Evolutionary conservation across 768 basidiomycete genomes (phyloP), one percentile per base, ranked within the genome.

Genomic region (Phaffia australis): DNA sequence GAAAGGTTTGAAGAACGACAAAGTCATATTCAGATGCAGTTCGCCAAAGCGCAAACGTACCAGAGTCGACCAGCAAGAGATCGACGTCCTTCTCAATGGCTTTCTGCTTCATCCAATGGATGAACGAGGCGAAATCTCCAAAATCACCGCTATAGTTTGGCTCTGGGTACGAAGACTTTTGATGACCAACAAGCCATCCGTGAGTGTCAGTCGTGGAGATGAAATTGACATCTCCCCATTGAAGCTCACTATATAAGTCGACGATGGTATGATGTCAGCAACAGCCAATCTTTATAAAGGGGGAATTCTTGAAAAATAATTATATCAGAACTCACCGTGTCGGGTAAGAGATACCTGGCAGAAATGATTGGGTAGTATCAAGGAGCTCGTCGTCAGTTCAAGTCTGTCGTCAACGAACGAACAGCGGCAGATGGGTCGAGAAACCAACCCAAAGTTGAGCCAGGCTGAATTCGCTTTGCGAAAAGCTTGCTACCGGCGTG

Each of bases 141-240:
- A 85, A 80, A 72, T 85, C 83, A 18, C 83, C 84, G 66, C 81
- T 81, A 75, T 87, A 88, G 73, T 86, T 85, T 0, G 87, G 87
- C 71, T 90, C 88, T 0, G 87, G 87, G 72, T 81, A 83, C 3
- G 80, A 81, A 2, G 77, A 21, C 72, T 89, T 86, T 71, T 88
- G 87, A 77, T 94, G 90, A 1, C 90, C 90, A 48, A 90, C 80
- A 3, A 93, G 78, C 86, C 86, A 86, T 30, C 86, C 78, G 56
- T 72, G 71, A 1, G 68, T 83, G 77, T 92, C 89, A 0, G 91
- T 92, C 2, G 89, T 92, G 71, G 86, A 84, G 56, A 92, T 81
- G 71, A 92, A 82, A 73, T 93, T 93, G 73, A 93, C 80, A 72
- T 92, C 88, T n/a, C 86, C 84, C 91, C 90, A 92, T 60, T 83